Base-by-base conservation (phyloP, 768 basidiomycete species). In the Psilocybe tampanensis region DNA sequence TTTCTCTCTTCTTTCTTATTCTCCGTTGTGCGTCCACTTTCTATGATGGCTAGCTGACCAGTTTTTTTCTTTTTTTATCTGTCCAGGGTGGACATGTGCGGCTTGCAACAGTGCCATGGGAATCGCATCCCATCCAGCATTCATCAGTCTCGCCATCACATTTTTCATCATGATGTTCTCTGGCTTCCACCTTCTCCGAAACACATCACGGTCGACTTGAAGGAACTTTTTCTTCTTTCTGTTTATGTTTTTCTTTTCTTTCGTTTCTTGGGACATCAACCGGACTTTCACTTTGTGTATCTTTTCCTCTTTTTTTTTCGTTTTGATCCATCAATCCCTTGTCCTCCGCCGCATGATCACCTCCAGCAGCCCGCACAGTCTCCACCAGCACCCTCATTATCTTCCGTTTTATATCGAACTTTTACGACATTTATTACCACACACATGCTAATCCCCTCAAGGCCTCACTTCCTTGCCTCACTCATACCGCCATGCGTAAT, bases 91-190 rank as follows among this genome's bases (percentile, higher is more conserved):
- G 86, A 67, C 71, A 59, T 87, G 86, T 61, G 60, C 72, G 2
- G 74, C 76, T 4, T 86, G 85, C 65, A 78, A 65, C 26, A 73
- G 78, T 36, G 77, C 76, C 3, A 66, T 72, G 60, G 66, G 74
- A 15, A 67, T 69, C 41, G 64, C 68, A 15, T 58, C 82, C 4
- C 83, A 86, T 54, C 86, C 86, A 0, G 83, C 81, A 0, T 77
- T 85, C 64, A 71, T 83, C 56, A 81, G 81, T 54, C 59, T 88
- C 48, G 36, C 83, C 13, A 77, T 83, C 44, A 83, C 85, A 2
- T 70, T 89, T 52, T 70, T 88, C 60, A 75, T 90, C 66, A 79
- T 88, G 71, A 76, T 89, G 66, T 72, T 88, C 23, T 88, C 86
- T n/a, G 88, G 88, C 24, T 81, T 83, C 64, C 75, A 81, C 3